Evolutionary conservation across 139 green algal genomes (phyloP), one percentile per base, ranked within the genome.

Genomic region (Chlorella sp.): DNA sequence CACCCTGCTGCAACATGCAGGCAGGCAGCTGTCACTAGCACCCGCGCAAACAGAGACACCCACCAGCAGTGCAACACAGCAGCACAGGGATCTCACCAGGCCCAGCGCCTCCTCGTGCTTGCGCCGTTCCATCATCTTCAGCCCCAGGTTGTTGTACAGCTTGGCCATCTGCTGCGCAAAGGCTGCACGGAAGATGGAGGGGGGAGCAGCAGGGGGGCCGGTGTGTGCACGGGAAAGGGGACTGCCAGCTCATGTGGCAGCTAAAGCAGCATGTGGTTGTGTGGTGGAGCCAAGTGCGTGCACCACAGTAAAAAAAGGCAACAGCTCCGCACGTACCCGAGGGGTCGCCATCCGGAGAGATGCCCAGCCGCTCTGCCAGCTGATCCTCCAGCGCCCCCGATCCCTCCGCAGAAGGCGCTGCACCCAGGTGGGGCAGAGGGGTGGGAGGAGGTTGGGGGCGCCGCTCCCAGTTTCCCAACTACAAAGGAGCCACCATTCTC

Each of bases 131-230:
- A 90, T 90, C 62, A 90, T 74, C 51, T 79, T 67, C 28, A 90
- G 60, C 23, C 76, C 87, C 38, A 90, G 65, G 39, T 86, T 83
- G 76, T 87, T 90, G 83, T 90, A 90, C 64, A 90, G 76, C 47
- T 88, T 90, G 36, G 87, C 87, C 74, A 90, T 82, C 57, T 88
- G 78, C 55, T 67, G 36, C 30, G 70, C 57, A 36, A 68, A 87
- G 28, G 34, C 71, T 80, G 70, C 76, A 36, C 44, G n/a, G 0
- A 21, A 11, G 11, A 30, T 25, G 55, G 41, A 51, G 17, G 64
- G 60, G 51, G 44, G 0, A 67, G 44, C n/a, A 12, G 32, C 36
- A 76, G 68, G 25, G 72, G 18, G 69, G 21, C 21, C n/a, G n/a
- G n/a, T n/a, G n/a, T n/a, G n/a, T n/a, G n/a, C n/a, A n/a, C n/a